phyloP scores from a whole-genome alignment of 2,329 filamentous ascomycete species.

The Huntiella decipiens region DNA sequence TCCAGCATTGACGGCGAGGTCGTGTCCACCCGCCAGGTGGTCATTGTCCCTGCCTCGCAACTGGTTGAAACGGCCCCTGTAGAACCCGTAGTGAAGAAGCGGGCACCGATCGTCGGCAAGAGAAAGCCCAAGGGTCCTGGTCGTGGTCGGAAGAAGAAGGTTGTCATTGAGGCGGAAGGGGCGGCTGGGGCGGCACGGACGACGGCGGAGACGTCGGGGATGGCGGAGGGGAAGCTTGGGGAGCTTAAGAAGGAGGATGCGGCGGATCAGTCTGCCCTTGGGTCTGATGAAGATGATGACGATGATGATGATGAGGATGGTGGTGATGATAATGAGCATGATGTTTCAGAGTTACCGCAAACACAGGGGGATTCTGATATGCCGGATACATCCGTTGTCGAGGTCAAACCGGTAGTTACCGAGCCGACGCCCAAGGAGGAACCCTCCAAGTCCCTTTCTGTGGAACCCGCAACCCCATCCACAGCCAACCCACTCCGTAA shows the following conservation, averaged over 20 bases:
- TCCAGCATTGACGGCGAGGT: conserved; percentile 56
- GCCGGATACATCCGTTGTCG: conserved; percentile 16
- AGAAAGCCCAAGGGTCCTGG: conserved; percentile 54
- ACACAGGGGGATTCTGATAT: conserved; percentile 7
- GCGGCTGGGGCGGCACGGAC: conserved; percentile 20
- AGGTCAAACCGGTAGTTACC: not conserved
- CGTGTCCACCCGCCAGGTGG: conserved; percentile 35
- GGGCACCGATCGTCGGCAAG: conserved; percentile 51
- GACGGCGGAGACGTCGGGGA: conserved; percentile 13
- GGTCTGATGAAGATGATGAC: conserved; percentile 27
- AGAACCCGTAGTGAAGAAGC: conserved; percentile 31
- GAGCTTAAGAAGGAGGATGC: conserved; percentile 21
- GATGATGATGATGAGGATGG: conserved; percentile 30
- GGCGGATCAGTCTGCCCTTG: conserved; percentile 28
- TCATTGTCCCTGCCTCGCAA: conserved; percentile 35
- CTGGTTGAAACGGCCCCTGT: conserved; percentile 31
- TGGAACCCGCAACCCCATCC: conserved; percentile 2
- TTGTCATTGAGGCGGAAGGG: conserved; percentile 21
- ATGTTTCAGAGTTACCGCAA: conserved; percentile 17
- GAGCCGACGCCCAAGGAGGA: not conserved
- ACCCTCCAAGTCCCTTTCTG: not conserved
- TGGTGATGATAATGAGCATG: conserved; percentile 26
- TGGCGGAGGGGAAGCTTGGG: not conserved
- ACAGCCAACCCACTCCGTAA: conserved; percentile 8
- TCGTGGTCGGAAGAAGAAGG: conserved; percentile 66